Base-by-base conservation (phyloP, 352 stramenopile species). In the Phytophthora litchii region DNA sequence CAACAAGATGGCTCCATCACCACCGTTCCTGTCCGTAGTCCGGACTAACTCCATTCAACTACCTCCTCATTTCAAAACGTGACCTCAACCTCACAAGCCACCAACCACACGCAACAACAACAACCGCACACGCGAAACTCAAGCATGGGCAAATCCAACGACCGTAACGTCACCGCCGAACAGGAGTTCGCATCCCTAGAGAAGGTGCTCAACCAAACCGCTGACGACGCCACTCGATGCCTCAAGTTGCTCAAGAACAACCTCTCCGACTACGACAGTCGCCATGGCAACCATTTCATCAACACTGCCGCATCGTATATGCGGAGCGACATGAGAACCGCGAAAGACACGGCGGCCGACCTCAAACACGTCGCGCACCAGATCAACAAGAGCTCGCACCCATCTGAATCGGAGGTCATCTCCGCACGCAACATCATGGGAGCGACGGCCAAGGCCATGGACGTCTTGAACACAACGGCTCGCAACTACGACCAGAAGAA, bases 401-500 rank as follows among this genome's bases (percentile, higher is more conserved):
- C 45, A 12, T 47, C 35, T 16, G 38, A 64, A 48, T 40, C 55
- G 7, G 55, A 64, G 23, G 27, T 64, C 31, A 38, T 17, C 20
- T 38, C 46, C 2, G 55, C 55, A 2, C 55, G 47, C 38, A 64
- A 52, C 41, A 57, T 27, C 21, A 64, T 64, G 55, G 46, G 38
- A 25, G 40, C 46, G 10, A 58, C 46, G 29, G 46, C 46, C 19
- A 64, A 58, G 34, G 55, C 55, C 29, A 64, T 64, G 55, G 55
- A 64, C 19, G 29, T 58, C 10, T 10, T 64, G 38, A 50, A 52
- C 14, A 58, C 34, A 27, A 64, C 55, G 10, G 55, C 55, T 17
- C 55, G 55, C 55, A 64, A 58, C 38, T 64, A 64, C 32, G 55
- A 64, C 32, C 27, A 58, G 46, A 46, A 54, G 31, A 68, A 68